phyloP scores from a whole-genome alignment of 2,329 filamentous ascomycete genomes.

The Cladosporium sp. region DNA sequence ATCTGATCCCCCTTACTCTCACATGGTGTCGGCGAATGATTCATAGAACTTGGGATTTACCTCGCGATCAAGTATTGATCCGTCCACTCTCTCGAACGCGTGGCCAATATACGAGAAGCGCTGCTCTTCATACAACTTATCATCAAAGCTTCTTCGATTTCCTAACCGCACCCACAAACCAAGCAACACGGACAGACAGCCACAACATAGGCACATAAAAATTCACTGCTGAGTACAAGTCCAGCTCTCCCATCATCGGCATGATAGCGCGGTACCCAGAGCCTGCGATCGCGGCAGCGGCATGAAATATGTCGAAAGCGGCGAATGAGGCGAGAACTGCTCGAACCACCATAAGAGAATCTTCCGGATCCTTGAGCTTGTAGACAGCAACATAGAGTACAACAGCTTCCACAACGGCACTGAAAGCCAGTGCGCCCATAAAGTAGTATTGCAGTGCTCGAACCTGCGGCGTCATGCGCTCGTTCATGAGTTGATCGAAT shows the following conservation, averaged over 20 bases:
- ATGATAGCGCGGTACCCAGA: neutral
- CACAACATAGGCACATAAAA: neutral
- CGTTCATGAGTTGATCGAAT: neutral
- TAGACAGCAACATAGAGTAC: neutral
- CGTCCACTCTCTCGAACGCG: too few species aligned
- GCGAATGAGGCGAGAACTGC: neutral
- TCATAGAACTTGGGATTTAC: too few species aligned
- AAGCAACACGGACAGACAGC: neutral
- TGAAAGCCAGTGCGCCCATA: conserved; percentile 4
- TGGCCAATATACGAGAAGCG: too few species aligned
- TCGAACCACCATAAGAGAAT: neutral
- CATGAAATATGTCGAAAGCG: neutral
- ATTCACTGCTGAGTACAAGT: neutral
- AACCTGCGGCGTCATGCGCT: neutral
- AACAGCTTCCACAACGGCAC: neutral
- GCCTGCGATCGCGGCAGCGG: neutral
- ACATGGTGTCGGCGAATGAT: too few species aligned
- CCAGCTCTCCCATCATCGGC: neutral
- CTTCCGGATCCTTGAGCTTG: neutral
- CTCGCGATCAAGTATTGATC: too few species aligned
- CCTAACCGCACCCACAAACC: neutral
- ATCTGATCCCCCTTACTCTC: too few species aligned
- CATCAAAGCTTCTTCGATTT: neutral
- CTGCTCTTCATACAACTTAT: too few species aligned
- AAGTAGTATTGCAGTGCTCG: neutral